A percentile compares a stretch with the other conserved stretches of the same genome.
These are phyloP conservation scores for Tulasnella sp. DNA, from an alignment of 768 basidiomycete genomes.

Conservation along the genomic window DNA sequence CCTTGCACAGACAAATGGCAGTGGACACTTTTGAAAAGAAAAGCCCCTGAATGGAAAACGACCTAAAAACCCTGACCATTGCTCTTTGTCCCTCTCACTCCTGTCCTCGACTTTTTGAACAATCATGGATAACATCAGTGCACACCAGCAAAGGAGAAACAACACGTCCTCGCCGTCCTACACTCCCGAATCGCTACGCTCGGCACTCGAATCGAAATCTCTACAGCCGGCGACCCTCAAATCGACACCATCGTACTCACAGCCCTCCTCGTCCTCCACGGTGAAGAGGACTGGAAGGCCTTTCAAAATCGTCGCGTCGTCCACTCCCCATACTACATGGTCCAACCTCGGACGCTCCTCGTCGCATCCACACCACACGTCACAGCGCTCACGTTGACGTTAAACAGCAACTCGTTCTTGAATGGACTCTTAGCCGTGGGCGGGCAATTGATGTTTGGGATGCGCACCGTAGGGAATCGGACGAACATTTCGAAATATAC, in stretches of 20 bases:
- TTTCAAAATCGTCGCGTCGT: background rate
- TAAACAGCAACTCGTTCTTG: constrained; percentile 6
- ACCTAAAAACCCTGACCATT: too few relatives aligned
- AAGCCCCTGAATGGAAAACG: too few relatives aligned
- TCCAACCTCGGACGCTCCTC: constrained; percentile 5
- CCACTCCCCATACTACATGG: constrained; percentile 3
- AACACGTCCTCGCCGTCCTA: constrained; percentile 1
- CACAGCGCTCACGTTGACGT: constrained; percentile 9
- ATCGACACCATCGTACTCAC: constrained; percentile 16
- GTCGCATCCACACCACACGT: constrained; percentile 2
- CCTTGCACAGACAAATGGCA: background rate
- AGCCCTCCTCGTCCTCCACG: constrained; percentile 12
- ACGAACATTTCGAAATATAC: constrained; percentile 10
- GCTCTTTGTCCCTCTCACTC: too few relatives aligned
- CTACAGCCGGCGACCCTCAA: background rate
- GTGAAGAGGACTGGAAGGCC: constrained; percentile 10
- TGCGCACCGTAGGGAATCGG: constrained; percentile 11
- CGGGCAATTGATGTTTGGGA: constrained; percentile 11
- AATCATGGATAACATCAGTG: constrained; percentile 1
- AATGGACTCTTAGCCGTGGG: constrained; percentile 12
- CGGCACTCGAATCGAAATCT: constrained; percentile 13
- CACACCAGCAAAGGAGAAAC: background rate
- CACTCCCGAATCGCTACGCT: constrained; percentile 12
- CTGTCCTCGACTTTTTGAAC: too few relatives aligned
- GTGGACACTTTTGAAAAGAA: too few relatives aligned